phyloP scores from a whole-genome alignment of 2,329 filamentous ascomycete genomes.

The Grosmannia penicillata region DNA sequence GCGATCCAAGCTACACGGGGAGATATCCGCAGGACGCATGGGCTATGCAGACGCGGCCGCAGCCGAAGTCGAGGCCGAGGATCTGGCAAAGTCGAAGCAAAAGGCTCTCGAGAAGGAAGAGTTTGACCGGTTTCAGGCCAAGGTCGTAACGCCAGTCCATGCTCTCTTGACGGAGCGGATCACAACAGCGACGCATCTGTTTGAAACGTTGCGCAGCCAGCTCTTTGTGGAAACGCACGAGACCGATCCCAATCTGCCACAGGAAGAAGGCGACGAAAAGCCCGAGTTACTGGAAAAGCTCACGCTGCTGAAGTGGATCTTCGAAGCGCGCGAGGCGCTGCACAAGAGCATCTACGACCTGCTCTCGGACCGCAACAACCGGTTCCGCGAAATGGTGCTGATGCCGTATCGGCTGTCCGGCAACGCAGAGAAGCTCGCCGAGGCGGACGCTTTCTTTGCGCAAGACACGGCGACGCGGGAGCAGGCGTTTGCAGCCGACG shows the following conservation, averaged over 20 bases:
- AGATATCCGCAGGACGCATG: slow-evolving; percentile 65
- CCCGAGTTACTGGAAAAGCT: slow-evolving; percentile 90
- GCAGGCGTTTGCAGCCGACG: slow-evolving; percentile 54
- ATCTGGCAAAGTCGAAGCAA: slow-evolving; percentile 52
- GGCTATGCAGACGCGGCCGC: slow-evolving; percentile 70
- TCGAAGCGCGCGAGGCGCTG: slow-evolving; percentile 79
- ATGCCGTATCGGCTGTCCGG: slow-evolving; percentile 63
- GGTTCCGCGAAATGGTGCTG: slow-evolving; percentile 72
- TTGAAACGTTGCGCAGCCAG: slow-evolving; percentile 57
- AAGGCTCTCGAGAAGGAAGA: slow-evolving; percentile 64
- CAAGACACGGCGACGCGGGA: slow-evolving; percentile 63
- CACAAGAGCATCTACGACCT: slow-evolving; percentile 78
- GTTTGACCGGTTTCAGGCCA: slow-evolving; percentile 72
- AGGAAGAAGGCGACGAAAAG: slow-evolving; percentile 90
- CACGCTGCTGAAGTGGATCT: slow-evolving; percentile 91
- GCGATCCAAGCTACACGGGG: slow-evolving; percentile 59
- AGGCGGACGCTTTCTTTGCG: slow-evolving; percentile 69
- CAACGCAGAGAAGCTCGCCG: slow-evolving; percentile 64
- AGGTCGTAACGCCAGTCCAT: slow-evolving; percentile 73
- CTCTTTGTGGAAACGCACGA: slow-evolving; percentile 58
- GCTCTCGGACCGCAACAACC: slow-evolving; percentile 69
- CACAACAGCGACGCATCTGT: slow-evolving; percentile 56
- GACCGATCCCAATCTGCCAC: slow-evolving; percentile 63
- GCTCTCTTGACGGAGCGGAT: slow-evolving; percentile 66
- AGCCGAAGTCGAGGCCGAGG: slow-evolving; percentile 61